Base-by-base conservation (phyloP, 768 basidiomycete species). In the Ramaria rubella region DNA sequence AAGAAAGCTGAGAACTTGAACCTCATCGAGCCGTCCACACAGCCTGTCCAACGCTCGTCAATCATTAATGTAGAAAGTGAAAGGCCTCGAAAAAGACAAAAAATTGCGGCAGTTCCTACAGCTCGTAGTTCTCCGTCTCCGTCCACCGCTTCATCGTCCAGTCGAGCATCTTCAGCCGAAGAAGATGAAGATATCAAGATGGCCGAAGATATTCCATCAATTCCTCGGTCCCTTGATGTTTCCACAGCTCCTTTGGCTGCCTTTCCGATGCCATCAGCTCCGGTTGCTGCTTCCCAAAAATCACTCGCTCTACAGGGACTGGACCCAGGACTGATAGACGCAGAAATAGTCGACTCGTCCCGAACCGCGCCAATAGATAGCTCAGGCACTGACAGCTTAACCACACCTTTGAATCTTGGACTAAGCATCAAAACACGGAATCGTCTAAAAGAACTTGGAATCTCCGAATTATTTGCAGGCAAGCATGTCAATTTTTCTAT, bases 391-490 rank as follows among this genome's bases (percentile, higher is more conserved):
- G 69, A 70, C 24, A 31, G 19, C 21, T 49, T 26, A 14, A 33
- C 4, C 70, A 74, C 12, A 72, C 75, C 44, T 70, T 72, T n/a
- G 71, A 64, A 24, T 77, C 58, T 74, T 0, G 80, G 78, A 2
- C 71, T 94, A 19, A 78, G 80, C 55, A 75, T 74, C 63, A 82
- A 74, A 65, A 88, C 79, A 49, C 73, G 79, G 61, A 81, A 70
- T 62, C 75, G 88, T 42, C 66, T 97, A 52, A 69, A 75, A 29
- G 87, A 90, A 26, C 75, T 92, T 21, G 93, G 92, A 2, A 83
- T 97, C n/a, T 77, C 74, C 4, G 86, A 93, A 58, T 75, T 95
- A 57, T 96, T 97, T 69, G 91, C 93, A 53, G 93, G 93, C 91
- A 62, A 60, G 81, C 69, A 33, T 44, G 12, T 53, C 7, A 5